Evolutionary conservation across 495 filamentous ascomycete genomes (phyloP).

Genomic region (Trichoderma virens): DNA sequence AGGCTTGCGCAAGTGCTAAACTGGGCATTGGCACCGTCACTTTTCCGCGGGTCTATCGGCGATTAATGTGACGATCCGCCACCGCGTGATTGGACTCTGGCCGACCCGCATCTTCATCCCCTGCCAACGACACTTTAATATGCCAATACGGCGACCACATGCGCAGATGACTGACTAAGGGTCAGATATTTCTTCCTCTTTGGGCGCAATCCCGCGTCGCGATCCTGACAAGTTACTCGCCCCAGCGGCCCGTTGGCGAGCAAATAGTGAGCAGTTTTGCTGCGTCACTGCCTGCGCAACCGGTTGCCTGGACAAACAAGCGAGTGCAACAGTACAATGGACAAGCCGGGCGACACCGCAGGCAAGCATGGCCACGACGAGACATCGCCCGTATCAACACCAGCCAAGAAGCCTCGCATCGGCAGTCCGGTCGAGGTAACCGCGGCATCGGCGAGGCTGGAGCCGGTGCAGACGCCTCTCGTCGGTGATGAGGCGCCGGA

Average conservation of each 20-base stretch:
- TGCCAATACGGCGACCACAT: no score
- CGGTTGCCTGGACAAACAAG: not conserved
- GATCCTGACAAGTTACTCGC: no score
- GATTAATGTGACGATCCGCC: not conserved
- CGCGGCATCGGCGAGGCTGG: no score
- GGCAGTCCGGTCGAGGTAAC: not conserved
- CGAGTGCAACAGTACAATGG: not conserved
- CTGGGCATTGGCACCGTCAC: no score
- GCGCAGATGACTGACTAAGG: no score
- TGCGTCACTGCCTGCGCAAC: not conserved
- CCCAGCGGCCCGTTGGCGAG: no score
- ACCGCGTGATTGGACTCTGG: not conserved
- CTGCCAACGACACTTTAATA: not conserved
- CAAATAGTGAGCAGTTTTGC: no score
- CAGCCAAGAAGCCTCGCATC: not conserved
- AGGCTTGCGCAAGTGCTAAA: no score
- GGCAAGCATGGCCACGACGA: not conserved
- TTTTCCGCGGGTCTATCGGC: no score
- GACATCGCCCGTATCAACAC: not conserved
- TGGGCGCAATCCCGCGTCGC: no score
- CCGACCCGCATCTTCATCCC: not conserved
- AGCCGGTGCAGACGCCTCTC: not conserved
- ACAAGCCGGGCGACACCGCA: not conserved
- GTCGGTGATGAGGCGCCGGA: not conserved
- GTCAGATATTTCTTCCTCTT: no score